Percentiles rank a stretch among this genome's conserved stretches.
Evolutionary conservation across 495 filamentous ascomycete species (phyloP).

Genomic region (Acidomyces sp.): DNA sequence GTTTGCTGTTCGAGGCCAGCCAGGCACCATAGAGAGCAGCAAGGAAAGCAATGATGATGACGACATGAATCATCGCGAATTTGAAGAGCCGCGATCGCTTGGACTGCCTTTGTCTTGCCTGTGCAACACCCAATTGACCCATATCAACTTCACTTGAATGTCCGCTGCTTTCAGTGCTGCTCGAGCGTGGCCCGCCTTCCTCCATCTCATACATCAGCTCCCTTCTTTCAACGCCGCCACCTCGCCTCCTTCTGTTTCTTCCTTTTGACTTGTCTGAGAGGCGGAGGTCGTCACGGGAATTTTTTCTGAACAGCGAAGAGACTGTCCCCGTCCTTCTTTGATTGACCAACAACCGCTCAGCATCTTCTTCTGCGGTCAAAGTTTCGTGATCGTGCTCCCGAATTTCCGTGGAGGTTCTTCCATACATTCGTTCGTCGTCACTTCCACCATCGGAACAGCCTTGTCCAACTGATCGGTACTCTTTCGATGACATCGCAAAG

Average conservation of each 20-base stretch:
- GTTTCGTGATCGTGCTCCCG: slow-evolving; percentile 61
- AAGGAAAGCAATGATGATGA: slow-evolving; percentile 14
- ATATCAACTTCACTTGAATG: slow-evolving; percentile 35
- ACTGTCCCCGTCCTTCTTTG: too few relatives aligned
- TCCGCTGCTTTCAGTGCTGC: slow-evolving; percentile 14
- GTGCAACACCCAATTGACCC: slow-evolving; percentile 10
- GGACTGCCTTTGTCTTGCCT: background rate
- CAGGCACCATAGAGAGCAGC: slow-evolving; percentile 18
- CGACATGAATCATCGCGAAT: slow-evolving; percentile 11
- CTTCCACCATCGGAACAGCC: background rate
- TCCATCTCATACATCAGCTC: slow-evolving; percentile 84
- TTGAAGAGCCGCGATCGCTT: background rate
- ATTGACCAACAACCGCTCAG: slow-evolving; percentile 65
- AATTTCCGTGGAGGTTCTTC: slow-evolving; percentile 56
- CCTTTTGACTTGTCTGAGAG: too few relatives aligned
- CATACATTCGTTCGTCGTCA: background rate
- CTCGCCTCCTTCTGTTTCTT: slow-evolving; percentile 6
- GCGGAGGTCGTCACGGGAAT: too few relatives aligned
- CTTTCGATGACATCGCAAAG: too few relatives aligned
- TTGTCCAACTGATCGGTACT: too few relatives aligned
- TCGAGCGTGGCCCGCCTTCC: slow-evolving; percentile 51
- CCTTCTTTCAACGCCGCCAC: slow-evolving; percentile 48
- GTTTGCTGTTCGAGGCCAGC: slow-evolving; percentile 6
- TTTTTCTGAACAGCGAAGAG: too few relatives aligned
- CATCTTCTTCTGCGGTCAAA: slow-evolving; percentile 76